A percentile compares a stretch with the other conserved stretches of the same genome.
phyloP scores from a whole-genome alignment of 2,329 filamentous ascomycete species.

The Trichophyton equinum region DNA sequence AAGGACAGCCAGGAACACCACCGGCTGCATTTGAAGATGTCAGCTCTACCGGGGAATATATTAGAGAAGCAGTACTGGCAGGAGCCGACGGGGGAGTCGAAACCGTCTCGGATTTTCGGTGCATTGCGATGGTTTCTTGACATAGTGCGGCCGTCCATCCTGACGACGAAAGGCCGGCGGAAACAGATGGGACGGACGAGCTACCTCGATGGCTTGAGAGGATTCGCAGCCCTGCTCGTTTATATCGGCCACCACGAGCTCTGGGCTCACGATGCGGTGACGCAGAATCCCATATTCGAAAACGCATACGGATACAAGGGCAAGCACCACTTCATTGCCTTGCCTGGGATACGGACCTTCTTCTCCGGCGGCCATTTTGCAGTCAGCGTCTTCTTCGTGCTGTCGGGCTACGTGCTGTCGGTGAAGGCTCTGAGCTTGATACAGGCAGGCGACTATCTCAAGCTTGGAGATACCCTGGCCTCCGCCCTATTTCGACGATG shows the following conservation, averaged over 20 bases:
- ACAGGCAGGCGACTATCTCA: slow-evolving; percentile 19
- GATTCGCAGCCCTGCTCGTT: slow-evolving; percentile 17
- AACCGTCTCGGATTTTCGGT: slow-evolving; percentile 3
- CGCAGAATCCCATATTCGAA: background rate
- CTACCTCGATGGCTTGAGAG: slow-evolving; percentile 19
- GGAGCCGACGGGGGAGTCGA: slow-evolving; percentile 5
- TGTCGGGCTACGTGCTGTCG: slow-evolving; percentile 38
- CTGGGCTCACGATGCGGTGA: background rate
- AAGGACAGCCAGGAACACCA: background rate
- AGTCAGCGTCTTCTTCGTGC: slow-evolving; percentile 39
- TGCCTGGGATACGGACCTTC: slow-evolving; percentile 12
- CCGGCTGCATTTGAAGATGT: background rate
- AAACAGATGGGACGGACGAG: slow-evolving; percentile 12
- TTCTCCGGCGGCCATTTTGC: slow-evolving; percentile 32
- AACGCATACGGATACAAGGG: slow-evolving; percentile 10
- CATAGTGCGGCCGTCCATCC: slow-evolving; percentile 9
- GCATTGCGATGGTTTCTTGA: slow-evolving; percentile 13
- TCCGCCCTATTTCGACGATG: slow-evolving; percentile 35
- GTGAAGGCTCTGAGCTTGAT: slow-evolving; percentile 27
- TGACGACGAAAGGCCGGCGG: background rate
- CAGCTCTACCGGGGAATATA: slow-evolving; percentile 10
- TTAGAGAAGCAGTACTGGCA: slow-evolving; percentile 17
- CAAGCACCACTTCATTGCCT: slow-evolving; percentile 10
- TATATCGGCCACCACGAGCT: slow-evolving; percentile 6
- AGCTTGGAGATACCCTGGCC: slow-evolving; percentile 18